A percentile compares a stretch with the other conserved stretches of the same genome.
phyloP scores from a whole-genome alignment of 495 filamentous ascomycete species.

The Aspergillus ostianus region DNA sequence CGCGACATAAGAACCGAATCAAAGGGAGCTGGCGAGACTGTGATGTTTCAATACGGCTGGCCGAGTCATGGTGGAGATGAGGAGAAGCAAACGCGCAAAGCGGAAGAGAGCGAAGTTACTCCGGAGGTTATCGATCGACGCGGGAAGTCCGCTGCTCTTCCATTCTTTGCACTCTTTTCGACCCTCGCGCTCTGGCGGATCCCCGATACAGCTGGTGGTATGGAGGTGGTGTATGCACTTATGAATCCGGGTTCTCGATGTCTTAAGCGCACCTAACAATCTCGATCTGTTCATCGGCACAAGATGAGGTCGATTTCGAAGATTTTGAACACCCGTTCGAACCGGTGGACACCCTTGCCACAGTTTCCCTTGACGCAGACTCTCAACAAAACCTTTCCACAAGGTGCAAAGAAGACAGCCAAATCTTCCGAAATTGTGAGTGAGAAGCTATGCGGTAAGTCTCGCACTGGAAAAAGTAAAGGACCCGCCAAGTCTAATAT shows the following conservation, averaged over 20 bases:
- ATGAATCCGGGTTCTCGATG: neutral
- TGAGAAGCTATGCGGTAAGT: slow-evolving; percentile 60
- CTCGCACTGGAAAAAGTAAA: neutral
- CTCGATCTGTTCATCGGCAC: neutral
- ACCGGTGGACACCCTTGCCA: slow-evolving; percentile 11
- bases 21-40: neutral
- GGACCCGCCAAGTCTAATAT: neutral
- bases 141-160: neutral
- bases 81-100: neutral
- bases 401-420: neutral
- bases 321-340: too few species aligned
- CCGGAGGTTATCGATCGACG: neutral
- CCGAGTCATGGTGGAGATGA: neutral
- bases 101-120: neutral
- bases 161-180: neutral
- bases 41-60: neutral
- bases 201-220: neutral
- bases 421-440: slow-evolving; percentile 47
- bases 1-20: neutral
- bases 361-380: slow-evolving; percentile 22
- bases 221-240: neutral
- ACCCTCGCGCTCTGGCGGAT: too few species aligned
- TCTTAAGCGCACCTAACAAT: neutral
- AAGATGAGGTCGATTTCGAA: too few species aligned
- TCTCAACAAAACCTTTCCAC: slow-evolving; percentile 15